Conservation (phyloP, 805 yeast species). For the Candida saitoana region DNA sequence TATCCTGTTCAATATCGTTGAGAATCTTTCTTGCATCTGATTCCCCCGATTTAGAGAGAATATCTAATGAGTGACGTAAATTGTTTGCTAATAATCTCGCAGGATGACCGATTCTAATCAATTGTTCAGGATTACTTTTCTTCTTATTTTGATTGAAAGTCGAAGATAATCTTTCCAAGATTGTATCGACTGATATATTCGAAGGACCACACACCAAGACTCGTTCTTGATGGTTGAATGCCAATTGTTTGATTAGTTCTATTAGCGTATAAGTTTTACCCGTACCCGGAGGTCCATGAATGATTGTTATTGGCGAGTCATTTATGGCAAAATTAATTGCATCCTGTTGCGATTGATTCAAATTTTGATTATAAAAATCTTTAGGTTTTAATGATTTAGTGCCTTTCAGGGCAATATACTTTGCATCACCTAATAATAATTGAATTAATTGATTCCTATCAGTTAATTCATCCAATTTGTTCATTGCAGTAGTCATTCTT, state of each 20-base stretch:
- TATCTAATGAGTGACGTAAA: constrained; percentile 70
- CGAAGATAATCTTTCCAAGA: constrained; percentile 65
- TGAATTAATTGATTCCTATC: constrained; percentile 33
- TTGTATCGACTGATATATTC: constrained; percentile 87
- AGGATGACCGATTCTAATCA: constrained; percentile 92
- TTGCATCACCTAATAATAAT: constrained; percentile 43
- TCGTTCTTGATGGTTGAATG: constrained; percentile 40
- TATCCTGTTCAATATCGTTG: constrained; percentile 66
- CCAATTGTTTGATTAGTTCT: constrained; percentile 73
- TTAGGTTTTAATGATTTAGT: constrained; percentile 5
- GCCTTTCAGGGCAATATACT: constrained; percentile 23
- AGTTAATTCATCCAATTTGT: constrained; percentile 53
- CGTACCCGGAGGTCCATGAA: constrained; percentile 83
- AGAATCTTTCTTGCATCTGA: constrained; percentile 42
- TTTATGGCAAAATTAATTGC: constrained; percentile 68
- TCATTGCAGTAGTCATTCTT: constrained; percentile 74
- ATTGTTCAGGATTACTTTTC: constrained; percentile 27
- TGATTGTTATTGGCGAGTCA: constrained; percentile 51
- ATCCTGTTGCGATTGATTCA: constrained; percentile 66
- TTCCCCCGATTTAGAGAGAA: constrained; percentile 54
- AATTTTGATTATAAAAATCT: constrained; percentile 37
- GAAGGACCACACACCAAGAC: constrained; percentile 93
- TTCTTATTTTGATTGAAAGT: constrained; percentile 17
- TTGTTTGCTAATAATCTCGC: constrained; percentile 68
- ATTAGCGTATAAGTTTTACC: constrained; percentile 81